phyloP scores from a whole-genome alignment of 345 rosid species.

The Arabis hirsuta region DNA sequence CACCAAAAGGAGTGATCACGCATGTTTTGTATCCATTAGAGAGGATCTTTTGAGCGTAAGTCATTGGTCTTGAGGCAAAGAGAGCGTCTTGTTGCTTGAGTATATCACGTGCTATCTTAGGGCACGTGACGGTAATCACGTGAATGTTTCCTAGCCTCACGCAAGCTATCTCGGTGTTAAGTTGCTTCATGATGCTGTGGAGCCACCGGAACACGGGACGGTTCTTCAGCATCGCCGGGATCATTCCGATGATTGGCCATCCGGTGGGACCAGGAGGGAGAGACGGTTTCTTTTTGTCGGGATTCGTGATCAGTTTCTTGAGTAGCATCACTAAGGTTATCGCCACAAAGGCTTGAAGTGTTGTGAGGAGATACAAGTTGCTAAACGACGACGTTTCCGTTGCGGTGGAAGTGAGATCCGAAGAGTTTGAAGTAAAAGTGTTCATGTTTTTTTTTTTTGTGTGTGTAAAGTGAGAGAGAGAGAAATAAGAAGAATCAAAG shows the following conservation, averaged over 20 bases:
- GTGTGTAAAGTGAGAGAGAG: constrained; percentile 1
- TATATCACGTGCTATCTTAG: constrained; percentile 49
- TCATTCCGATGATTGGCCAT: constrained; percentile 51
- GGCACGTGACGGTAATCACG: constrained; percentile 51
- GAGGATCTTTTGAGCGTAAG: constrained; percentile 38
- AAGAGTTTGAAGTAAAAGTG: constrained; percentile 43
- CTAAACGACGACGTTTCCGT: constrained; percentile 19
- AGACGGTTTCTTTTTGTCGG: constrained; percentile 19
- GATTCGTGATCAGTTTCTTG: constrained; percentile 31
- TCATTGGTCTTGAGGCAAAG: constrained; percentile 46
- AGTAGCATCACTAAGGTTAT: constrained; percentile 38
- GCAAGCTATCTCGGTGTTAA: constrained; percentile 54
- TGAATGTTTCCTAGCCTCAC: constrained; percentile 49
- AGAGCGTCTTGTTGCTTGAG: constrained; percentile 47
- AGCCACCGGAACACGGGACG: constrained; percentile 52
- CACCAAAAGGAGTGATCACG: constrained; percentile 40
- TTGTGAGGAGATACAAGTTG: constrained; percentile 44
- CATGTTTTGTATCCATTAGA: constrained; percentile 43
- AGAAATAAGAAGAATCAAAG: constrained; percentile 14
- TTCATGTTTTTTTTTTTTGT: constrained; percentile 25
- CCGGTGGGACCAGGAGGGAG: constrained; percentile 54
- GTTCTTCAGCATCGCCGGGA: constrained; percentile 45
- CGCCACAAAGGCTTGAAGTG: constrained; percentile 42
- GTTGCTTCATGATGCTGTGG: constrained; percentile 50
- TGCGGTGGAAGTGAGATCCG: constrained; percentile 36